Conservation (phyloP, 441 rosid species). For the Geranium incanum region DNA sequence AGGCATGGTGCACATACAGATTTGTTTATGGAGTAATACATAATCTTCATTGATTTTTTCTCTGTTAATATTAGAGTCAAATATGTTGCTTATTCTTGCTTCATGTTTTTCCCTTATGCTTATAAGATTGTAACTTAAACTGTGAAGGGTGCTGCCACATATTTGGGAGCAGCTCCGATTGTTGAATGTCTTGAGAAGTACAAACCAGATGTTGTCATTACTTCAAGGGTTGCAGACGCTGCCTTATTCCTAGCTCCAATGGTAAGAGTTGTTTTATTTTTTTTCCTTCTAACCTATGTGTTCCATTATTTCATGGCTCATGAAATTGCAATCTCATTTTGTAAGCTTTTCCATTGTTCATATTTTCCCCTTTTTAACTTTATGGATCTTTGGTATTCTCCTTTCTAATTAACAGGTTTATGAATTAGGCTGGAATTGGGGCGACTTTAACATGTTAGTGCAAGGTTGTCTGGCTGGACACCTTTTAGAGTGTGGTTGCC, state of each 20-base stretch:
- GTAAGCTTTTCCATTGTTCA: background rate
- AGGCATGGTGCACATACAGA: background rate
- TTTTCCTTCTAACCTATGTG: background rate
- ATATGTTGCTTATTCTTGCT: background rate
- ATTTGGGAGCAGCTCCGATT: conserved; percentile 89
- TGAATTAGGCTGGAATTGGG: conserved; percentile 95
- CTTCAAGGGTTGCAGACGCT: conserved; percentile 90
- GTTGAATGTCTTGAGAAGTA: conserved; percentile 84
- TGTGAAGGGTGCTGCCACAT: conserved; percentile 70
- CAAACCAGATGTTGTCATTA: conserved; percentile 66
- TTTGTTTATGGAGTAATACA: background rate
- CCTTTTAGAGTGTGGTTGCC: conserved; percentile 91
- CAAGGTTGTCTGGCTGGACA: conserved; percentile 90
- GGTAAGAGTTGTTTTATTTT: conserved; percentile 33
- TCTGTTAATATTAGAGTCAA: background rate
- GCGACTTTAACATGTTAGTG: conserved; percentile 61
- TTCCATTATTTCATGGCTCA: background rate
- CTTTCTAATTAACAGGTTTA: conserved; percentile 45
- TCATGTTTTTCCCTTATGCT: background rate
- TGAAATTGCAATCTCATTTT: background rate
- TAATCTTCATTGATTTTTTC: background rate
- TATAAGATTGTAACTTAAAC: conserved; percentile 12
- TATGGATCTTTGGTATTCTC: background rate
- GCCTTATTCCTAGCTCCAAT: conserved; percentile 87
- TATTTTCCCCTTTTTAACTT: background rate